phyloP scores from a whole-genome alignment of 805 yeast genomes.

The Metschnikowia sp. region DNA sequence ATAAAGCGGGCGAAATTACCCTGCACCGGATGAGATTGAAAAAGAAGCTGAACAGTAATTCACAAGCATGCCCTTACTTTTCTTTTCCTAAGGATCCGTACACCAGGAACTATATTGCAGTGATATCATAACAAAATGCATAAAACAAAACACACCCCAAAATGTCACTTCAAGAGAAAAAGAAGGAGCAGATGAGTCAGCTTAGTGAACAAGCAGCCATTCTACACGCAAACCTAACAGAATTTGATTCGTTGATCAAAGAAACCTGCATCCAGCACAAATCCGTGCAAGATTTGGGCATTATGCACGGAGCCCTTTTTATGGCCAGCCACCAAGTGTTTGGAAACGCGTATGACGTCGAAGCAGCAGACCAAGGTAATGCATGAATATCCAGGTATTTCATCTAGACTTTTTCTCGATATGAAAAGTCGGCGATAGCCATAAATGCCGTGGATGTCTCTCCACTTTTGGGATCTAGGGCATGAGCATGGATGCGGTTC shows the following conservation, averaged over 20 bases:
- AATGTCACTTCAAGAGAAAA: conserved; percentile 11
- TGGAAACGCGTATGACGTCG: background rate
- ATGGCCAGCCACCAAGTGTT: conserved; percentile 43
- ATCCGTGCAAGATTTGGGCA: conserved; percentile 50
- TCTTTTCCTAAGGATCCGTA: background rate
- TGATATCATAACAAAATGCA: background rate
- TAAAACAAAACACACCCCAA: background rate
- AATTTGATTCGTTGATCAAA: conserved; percentile 48
- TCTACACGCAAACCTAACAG: conserved; percentile 53
- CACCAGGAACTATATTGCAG: background rate
- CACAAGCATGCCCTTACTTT: no score
- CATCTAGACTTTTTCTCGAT: no score
- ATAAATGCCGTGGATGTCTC: no score
- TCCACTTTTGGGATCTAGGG: no score
- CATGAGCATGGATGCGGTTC: no score
- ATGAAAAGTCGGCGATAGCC: no score
- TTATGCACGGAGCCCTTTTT: conserved; percentile 52
- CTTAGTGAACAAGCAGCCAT: conserved; percentile 51
- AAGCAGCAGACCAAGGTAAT: no score
- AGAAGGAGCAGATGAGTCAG: conserved; percentile 23
- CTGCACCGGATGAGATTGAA: no score
- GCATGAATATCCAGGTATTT: no score
- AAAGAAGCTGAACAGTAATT: no score
- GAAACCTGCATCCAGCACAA: conserved; percentile 53
- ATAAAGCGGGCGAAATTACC: no score